phyloP scores from a whole-genome alignment of 352 stramenopile species.

The Pythium plurisporium region DNA sequence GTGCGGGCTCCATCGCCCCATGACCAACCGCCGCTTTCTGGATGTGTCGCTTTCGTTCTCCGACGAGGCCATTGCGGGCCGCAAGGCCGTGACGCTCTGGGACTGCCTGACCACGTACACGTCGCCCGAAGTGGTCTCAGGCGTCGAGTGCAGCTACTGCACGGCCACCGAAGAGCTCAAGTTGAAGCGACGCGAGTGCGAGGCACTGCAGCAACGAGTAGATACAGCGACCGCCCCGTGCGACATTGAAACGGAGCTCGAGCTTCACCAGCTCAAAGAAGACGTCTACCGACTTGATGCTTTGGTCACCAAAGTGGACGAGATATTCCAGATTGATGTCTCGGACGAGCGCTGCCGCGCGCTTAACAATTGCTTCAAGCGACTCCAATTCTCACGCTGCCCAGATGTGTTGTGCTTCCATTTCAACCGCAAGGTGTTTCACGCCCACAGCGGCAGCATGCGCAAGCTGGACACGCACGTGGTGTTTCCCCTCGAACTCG shows the following conservation, averaged over 20 bases:
- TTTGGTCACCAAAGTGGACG: conserved; percentile 22
- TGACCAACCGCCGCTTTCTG: conserved; percentile 74
- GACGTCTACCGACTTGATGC: conserved; percentile 57
- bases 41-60: conserved; percentile 74
- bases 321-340: conserved; percentile 21
- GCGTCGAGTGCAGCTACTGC: conserved; percentile 73
- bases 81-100: conserved; percentile 36
- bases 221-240: conserved; percentile 5
- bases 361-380: conserved; percentile 56
- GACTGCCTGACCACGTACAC: conserved; percentile 69
- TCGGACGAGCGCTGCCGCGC: conserved; percentile 27
- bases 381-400: conserved; percentile 71
- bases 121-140: conserved; percentile 58
- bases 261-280: conserved; percentile 54
- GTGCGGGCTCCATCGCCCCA: conserved; percentile 60
- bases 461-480: conserved; percentile 80
- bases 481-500: conserved; percentile 70
- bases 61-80: conserved; percentile 17
- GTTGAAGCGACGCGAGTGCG: conserved; percentile 22
- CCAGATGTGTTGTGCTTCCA: conserved; percentile 86
- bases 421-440: conserved; percentile 85
- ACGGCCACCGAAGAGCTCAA: conserved; percentile 53
- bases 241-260: conserved; percentile 48
- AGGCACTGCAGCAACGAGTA: conserved; percentile 25
- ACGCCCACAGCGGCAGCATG: conserved; percentile 48